These are phyloP conservation scores for Pseudocercospora crystallina DNA, from an alignment of 2,329 filamentous ascomycete genomes.

Conservation along the genomic window DNA sequence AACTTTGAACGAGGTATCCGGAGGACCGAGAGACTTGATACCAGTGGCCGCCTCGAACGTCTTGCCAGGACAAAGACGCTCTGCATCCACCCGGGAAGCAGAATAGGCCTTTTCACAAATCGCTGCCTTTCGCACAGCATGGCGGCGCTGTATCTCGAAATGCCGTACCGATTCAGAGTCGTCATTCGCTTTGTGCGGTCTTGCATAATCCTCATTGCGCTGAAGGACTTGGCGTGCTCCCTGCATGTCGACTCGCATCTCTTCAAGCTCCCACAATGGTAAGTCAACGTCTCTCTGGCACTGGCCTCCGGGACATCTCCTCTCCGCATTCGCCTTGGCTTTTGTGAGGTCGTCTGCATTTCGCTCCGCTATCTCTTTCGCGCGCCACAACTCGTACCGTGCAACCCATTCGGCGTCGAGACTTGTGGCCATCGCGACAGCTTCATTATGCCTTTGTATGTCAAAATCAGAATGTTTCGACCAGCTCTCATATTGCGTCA, in stretches of 20 bases:
- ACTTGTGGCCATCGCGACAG: slow-evolving; percentile 2
- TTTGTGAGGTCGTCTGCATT: slow-evolving; percentile 1
- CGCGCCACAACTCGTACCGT: slow-evolving; percentile 12
- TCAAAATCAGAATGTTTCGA: background rate
- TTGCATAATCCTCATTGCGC: background rate
- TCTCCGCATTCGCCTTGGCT: slow-evolving; percentile 4
- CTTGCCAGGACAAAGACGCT: slow-evolving; percentile 7
- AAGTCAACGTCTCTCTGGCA: slow-evolving; percentile 15
- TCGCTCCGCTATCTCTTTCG: slow-evolving; percentile 1
- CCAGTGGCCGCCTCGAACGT: slow-evolving; percentile 9
- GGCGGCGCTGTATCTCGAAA: background rate
- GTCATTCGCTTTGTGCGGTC: background rate
- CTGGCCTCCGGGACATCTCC: slow-evolving; percentile 7
- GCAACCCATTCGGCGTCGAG: slow-evolving; percentile 15
- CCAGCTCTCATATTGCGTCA: slow-evolving; percentile 4
- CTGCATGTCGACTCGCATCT: slow-evolving; percentile 8
- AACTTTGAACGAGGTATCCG: background rate
- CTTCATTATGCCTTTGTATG: background rate
- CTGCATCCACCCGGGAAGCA: slow-evolving; percentile 8
- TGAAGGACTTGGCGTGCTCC: background rate
- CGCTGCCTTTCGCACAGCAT: background rate
- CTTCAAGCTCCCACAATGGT: slow-evolving; percentile 18
- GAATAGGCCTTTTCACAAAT: slow-evolving; percentile 3
- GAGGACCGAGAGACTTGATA: background rate
- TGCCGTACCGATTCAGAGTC: background rate